Evolutionary conservation across 2,329 filamentous ascomycete genomes (phyloP), one percentile per base, ranked within the genome.

Genomic region (Periconia sp.): DNA sequence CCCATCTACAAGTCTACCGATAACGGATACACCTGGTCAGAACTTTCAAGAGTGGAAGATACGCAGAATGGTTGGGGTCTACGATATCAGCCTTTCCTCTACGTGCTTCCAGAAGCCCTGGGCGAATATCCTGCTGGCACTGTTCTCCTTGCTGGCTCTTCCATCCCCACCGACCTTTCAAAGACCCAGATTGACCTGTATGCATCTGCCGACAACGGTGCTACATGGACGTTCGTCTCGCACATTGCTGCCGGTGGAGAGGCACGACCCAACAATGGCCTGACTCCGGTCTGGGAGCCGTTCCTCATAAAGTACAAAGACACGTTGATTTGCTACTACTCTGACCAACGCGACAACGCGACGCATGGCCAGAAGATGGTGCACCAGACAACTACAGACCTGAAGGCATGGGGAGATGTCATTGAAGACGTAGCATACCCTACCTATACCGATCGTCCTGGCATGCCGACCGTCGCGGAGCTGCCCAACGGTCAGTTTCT

Each of bases 231-330:
- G 27, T 90, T 89, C 59, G 81, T 89, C 49, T 86, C 82, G 54
- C 81, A 85, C 59, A 82, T 90, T 43, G 87, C 86, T 1, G 74
- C 76, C 1, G 88, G 87, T 33, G 85, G 85, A n/a, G 78, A 79
- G 45, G 85, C 86, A 2, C 63, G 76, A 0, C 82, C 86, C 2
- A 80, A 83, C 63, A 88, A 90, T 63, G 87, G 85, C 1, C 69
- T 85, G 37, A 87, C 85, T 0, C 85, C 87, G 0, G 84, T 91
- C 18, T 91, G 88, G 88, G 88, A 91, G 69, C 88, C 88, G 0
- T 89, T 87, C 69, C 72, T 90, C 41, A 79, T 81, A 67, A 76
- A 80, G 43, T 80, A 85, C 67, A 73, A 87, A 52, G 78, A 82
- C 49, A 76, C 82, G 48, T 73, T 90, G 17, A 80, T 90, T 35